Conservation (phyloP, 352 stramenopile species). For the Globisporangium barbulae region DNA sequence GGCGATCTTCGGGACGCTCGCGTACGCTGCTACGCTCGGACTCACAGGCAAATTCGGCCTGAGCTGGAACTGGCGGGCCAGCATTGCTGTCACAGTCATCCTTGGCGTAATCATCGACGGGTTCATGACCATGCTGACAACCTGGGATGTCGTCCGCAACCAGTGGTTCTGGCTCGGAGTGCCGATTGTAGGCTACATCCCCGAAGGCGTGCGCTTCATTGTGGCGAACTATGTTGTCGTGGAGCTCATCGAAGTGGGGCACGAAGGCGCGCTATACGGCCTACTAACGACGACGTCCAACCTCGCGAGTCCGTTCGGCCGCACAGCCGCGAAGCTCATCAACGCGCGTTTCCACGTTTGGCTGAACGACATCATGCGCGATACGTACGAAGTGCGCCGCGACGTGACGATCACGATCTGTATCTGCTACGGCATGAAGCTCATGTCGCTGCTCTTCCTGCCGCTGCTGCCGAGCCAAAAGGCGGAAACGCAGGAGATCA, state of each 20-base stretch:
- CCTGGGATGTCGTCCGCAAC: constrained; percentile 54
- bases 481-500: constrained; percentile 42
- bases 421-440: constrained; percentile 56
- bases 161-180: constrained; percentile 67
- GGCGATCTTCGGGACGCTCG: constrained; percentile 41
- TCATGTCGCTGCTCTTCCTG: constrained; percentile 45
- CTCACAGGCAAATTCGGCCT: constrained; percentile 44
- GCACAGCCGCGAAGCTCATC: constrained; percentile 45
- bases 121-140: constrained; percentile 48
- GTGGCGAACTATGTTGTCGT: constrained; percentile 62
- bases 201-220: constrained; percentile 54
- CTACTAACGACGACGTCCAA: constrained; percentile 55
- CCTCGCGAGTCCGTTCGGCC: constrained; percentile 40
- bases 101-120: constrained; percentile 25
- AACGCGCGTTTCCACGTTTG: constrained; percentile 53
- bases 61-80: constrained; percentile 56
- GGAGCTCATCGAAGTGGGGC: constrained; percentile 42
- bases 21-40: constrained; percentile 35
- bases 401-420: constrained; percentile 60
- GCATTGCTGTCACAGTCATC: constrained; percentile 35
- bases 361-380: constrained; percentile 39
- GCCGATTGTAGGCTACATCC: constrained; percentile 45
- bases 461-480: constrained; percentile 51
- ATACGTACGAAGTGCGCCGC: constrained; percentile 40
- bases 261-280: constrained; percentile 56